Evolutionary conservation across 2,329 filamentous ascomycete species (phyloP).

Genomic region (Xylaria sp.): DNA sequence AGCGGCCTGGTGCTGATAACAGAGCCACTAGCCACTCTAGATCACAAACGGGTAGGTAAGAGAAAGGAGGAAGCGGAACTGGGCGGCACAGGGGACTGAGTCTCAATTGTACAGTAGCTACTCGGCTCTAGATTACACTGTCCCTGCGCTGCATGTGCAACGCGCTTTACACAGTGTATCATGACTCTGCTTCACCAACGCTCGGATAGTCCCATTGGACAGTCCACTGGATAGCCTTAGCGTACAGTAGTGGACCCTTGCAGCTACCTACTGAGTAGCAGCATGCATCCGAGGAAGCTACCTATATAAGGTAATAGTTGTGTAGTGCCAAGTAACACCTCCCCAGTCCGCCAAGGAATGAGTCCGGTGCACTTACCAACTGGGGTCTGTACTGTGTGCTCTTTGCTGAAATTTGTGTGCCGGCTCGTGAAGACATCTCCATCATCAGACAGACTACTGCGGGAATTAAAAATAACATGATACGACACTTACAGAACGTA

Average conservation of each 20-base stretch:
- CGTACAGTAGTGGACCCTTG: neutral
- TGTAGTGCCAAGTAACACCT: neutral
- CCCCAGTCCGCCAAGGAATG: constrained; percentile 17
- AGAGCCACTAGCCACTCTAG: constrained; percentile 10
- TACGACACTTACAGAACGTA: constrained; percentile 1
- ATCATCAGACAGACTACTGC: constrained; percentile 3
- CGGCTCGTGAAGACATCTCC: neutral
- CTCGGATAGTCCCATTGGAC: constrained; percentile 8
- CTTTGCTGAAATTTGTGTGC: neutral
- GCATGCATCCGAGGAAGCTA: constrained; percentile 22
- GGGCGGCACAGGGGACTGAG: neutral
- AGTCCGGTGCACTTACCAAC: too few species aligned
- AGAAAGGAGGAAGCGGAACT: neutral
- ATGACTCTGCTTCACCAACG: neutral
- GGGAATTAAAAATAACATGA: constrained; percentile 14
- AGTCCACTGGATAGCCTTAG: neutral
- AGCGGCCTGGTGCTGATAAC: constrained; percentile 10
- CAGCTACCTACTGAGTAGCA: neutral
- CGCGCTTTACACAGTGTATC: neutral
- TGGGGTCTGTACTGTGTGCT: neutral
- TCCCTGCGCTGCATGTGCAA: neutral
- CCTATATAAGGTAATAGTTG: neutral
- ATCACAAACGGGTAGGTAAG: neutral
- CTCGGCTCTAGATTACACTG: neutral
- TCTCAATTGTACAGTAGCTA: neutral